Percentiles rank a stretch among this genome's conserved stretches.
phyloP scores from a whole-genome alignment of 495 filamentous ascomycete species.

The Penicillium silybi region DNA sequence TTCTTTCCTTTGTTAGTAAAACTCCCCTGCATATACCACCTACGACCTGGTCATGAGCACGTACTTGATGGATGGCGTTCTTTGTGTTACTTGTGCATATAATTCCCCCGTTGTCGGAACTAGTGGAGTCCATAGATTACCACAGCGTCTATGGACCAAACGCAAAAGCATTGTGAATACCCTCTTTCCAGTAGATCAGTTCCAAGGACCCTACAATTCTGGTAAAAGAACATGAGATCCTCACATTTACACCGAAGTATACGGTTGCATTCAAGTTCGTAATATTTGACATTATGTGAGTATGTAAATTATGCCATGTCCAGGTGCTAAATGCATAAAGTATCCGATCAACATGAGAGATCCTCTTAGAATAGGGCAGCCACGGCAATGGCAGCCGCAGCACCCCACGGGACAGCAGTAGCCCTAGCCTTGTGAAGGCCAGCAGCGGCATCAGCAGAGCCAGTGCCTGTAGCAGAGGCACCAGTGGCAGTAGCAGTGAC shows the following conservation, averaged over 20 bases:
- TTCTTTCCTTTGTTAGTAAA: constrained; percentile 6
- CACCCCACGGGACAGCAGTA: too few species aligned
- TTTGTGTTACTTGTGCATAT: constrained; percentile 26
- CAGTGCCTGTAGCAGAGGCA: too few species aligned
- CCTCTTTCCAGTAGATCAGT: neutral
- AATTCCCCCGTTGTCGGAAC: constrained; percentile 24
- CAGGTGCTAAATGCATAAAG: neutral
- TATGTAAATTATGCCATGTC: neutral
- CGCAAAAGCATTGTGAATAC: constrained; percentile 5
- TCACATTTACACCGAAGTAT: too few species aligned
- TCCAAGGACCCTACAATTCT: too few species aligned
- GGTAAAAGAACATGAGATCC: too few species aligned
- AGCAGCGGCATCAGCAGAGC: too few species aligned
- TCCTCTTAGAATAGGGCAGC: too few species aligned
- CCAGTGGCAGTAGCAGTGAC: too few species aligned
- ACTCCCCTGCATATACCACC: constrained; percentile 20
- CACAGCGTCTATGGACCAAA: constrained; percentile 9
- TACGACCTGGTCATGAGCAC: constrained; percentile 33
- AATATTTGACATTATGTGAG: neutral
- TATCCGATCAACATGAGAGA: neutral
- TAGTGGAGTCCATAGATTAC: constrained; percentile 11
- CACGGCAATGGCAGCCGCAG: too few species aligned
- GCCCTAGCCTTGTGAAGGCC: too few species aligned
- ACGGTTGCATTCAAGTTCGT: neutral
- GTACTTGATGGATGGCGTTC: constrained; percentile 33